These are phyloP conservation scores for Cocos nucifera DNA, from an alignment of 176 grass and related monocot genomes.

Conservation along the genomic window DNA sequence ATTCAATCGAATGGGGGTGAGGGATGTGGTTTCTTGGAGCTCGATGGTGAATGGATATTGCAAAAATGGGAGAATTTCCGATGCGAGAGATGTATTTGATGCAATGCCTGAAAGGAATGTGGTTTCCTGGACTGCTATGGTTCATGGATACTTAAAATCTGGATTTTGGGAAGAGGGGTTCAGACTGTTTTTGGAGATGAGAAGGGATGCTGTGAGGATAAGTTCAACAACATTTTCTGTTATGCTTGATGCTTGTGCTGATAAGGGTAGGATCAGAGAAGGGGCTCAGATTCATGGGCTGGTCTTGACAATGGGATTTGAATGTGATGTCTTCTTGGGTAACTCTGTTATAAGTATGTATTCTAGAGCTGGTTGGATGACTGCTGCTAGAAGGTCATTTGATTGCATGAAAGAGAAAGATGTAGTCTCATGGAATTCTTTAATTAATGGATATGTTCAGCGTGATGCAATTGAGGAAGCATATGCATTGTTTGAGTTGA, in stretches of 20 bases:
- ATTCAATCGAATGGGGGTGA: constrained; percentile 36
- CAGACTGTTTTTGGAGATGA: constrained; percentile 47
- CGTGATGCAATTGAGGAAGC: constrained; percentile 45
- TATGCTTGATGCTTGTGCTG: constrained; percentile 45
- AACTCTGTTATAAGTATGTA: constrained; percentile 56
- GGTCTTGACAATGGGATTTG: constrained; percentile 36
- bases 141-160: constrained; percentile 36
- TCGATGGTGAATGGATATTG: constrained; percentile 47
- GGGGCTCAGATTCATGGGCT: constrained; percentile 54
- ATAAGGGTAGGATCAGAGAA: constrained; percentile 32
- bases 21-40: constrained; percentile 57
- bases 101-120: constrained; percentile 57
- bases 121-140: constrained; percentile 69
- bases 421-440: constrained; percentile 65
- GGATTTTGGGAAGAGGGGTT: constrained; percentile 48
- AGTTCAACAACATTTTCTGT: constrained; percentile 44
- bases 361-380: constrained; percentile 43
- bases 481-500: constrained; percentile 46
- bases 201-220: constrained; percentile 31
- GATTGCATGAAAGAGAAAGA: constrained; percentile 42
- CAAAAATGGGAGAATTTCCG: constrained; percentile 33
- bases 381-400: constrained; percentile 37
- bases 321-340: constrained; percentile 34
- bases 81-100: constrained; percentile 49
- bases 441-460: constrained; percentile 50